Evolutionary conservation across 1,284 basidiomycete genomes (phyloP).

Genomic region (Malassezia equina): DNA sequence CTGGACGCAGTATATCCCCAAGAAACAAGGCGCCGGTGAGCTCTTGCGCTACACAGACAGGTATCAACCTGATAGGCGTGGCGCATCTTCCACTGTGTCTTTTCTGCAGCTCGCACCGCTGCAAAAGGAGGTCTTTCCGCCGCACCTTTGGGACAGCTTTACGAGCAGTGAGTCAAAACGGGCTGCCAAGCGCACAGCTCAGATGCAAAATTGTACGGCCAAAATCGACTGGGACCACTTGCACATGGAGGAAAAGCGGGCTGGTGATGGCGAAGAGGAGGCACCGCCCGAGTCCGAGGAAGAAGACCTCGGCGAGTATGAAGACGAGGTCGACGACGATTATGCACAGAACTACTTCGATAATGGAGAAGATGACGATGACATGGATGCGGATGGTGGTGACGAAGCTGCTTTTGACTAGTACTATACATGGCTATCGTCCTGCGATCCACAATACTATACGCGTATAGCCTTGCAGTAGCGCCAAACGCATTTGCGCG

Average conservation of each 20-base stretch:
- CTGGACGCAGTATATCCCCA: slow-evolving; percentile 1
- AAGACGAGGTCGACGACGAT: slow-evolving; percentile 46
- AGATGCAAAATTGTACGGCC: neutral
- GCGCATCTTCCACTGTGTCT: neutral
- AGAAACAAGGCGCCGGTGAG: slow-evolving; percentile 5
- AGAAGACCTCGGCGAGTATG: slow-evolving; percentile 42
- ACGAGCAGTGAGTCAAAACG: slow-evolving; percentile 35
- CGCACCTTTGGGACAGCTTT: slow-evolving; percentile 38
- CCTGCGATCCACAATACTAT: slow-evolving; percentile 1
- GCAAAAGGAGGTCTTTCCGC: slow-evolving; percentile 38
- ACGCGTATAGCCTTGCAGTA: slow-evolving; percentile 2
- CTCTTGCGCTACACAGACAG: slow-evolving; percentile 36
- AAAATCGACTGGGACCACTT: slow-evolving; percentile 39
- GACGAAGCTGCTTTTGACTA: slow-evolving; percentile 38
- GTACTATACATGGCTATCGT: neutral
- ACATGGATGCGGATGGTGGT: slow-evolving; percentile 30
- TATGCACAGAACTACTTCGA: slow-evolving; percentile 47
- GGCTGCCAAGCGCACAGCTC: slow-evolving; percentile 7
- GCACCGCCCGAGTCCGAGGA: slow-evolving; percentile 29
- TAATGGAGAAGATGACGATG: slow-evolving; percentile 44
- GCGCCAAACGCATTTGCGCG: neutral
- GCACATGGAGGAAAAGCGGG: slow-evolving; percentile 27
- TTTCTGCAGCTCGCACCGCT: slow-evolving; percentile 24
- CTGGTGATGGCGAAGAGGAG: slow-evolving; percentile 29
- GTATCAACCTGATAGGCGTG: slow-evolving; percentile 27